These are phyloP conservation scores for Aspergillus funiculosus DNA, from an alignment of 495 filamentous ascomycete genomes.

Conservation along the genomic window DNA sequence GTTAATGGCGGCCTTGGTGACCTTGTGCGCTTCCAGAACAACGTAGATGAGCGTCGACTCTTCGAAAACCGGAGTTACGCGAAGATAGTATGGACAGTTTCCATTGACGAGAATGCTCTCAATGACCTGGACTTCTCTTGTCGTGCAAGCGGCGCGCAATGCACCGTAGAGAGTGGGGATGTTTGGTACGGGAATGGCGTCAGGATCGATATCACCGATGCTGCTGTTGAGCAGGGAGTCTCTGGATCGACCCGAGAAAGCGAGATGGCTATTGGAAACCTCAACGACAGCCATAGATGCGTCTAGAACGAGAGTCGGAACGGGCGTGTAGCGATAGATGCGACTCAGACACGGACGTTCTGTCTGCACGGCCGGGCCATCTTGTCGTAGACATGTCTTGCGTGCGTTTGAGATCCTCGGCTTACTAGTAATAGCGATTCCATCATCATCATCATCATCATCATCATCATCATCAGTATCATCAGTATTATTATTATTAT, in stretches of 20 bases:
- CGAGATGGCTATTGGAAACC: conserved; percentile 46
- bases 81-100: conserved; percentile 30
- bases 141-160: conserved; percentile 38
- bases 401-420: no score
- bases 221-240: conserved; percentile 38
- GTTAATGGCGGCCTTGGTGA: conserved; percentile 22
- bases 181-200: conserved; percentile 30
- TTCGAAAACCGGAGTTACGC: conserved; percentile 50
- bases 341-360: conserved; percentile 21
- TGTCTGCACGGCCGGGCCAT: no score
- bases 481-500: no score
- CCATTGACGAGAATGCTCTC: conserved; percentile 25
- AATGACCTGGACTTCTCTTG: conserved; percentile 28
- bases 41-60: conserved; percentile 40
- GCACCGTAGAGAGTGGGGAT: conserved; percentile 35
- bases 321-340: conserved; percentile 47
- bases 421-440: no score
- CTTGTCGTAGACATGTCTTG: no score
- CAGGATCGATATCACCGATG: conserved; percentile 37
- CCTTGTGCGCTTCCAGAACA: conserved; percentile 40
- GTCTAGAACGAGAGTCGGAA: conserved; percentile 47
- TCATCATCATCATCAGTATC: no score
- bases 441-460: no score
- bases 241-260: conserved; percentile 29
- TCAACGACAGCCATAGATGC: conserved; percentile 40